Evolutionary conservation across 2,329 filamentous ascomycete genomes (phyloP).

Genomic region (Pseudogymnoascus destructans): DNA sequence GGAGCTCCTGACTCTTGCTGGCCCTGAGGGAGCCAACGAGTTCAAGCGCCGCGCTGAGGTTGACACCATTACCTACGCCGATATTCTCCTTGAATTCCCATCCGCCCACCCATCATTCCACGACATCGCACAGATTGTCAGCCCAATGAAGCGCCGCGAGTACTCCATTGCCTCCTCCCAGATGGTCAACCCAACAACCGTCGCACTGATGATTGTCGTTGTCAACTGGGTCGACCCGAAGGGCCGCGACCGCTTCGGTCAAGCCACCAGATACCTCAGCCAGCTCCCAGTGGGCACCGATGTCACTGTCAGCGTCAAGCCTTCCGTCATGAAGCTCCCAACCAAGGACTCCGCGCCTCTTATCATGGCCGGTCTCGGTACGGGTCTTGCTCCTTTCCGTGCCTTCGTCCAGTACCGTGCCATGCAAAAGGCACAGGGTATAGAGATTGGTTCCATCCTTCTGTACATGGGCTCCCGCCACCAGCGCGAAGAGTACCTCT

Average conservation of each 20-base stretch:
- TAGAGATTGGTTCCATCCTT: constrained; percentile 84
- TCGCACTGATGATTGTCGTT: constrained; percentile 91
- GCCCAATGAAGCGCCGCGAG: constrained; percentile 87
- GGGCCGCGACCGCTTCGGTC: constrained; percentile 80
- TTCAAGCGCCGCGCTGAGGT: constrained; percentile 89
- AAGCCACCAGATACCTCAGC: constrained; percentile 84
- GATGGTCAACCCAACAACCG: constrained; percentile 78
- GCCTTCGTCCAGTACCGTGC: constrained; percentile 97
- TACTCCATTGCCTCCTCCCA: constrained; percentile 99
- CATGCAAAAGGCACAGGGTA: constrained; percentile 94
- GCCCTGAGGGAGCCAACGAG: constrained; percentile 68
- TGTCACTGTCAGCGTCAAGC: constrained; percentile 89
- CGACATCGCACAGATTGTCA: constrained; percentile 77
- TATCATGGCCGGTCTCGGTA: constrained; percentile 98
- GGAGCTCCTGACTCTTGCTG: constrained; percentile 62
- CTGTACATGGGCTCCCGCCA: constrained; percentile 95
- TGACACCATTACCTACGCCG: constrained; percentile 82
- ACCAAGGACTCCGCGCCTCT: constrained; percentile 74
- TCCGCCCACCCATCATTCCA: constrained; percentile 82
- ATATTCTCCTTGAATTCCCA: constrained; percentile 76
- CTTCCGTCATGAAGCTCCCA: constrained; percentile 98
- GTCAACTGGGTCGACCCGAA: constrained; percentile 87
- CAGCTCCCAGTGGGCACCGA: constrained; percentile 59
- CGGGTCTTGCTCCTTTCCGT: constrained; percentile 95
- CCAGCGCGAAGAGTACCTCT: constrained; percentile 96